phyloP scores from a whole-genome alignment of 2,329 filamentous ascomycete species.

The Pyrenophora tritici-repentis region DNA sequence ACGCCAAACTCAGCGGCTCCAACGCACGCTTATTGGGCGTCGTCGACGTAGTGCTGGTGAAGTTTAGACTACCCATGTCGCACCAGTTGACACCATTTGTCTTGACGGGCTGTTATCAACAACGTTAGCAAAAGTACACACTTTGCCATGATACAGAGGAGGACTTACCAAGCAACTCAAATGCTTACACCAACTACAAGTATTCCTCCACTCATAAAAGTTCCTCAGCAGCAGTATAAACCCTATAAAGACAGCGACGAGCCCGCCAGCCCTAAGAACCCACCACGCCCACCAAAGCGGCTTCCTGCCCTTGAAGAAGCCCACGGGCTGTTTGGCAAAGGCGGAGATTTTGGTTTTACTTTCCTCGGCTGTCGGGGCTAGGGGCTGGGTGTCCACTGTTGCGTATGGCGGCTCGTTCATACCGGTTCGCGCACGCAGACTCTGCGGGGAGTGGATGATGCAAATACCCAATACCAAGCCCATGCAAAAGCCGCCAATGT shows the following conservation, averaged over 20 bases:
- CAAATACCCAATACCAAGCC: conserved; percentile 85
- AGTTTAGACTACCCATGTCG: conserved; percentile 38
- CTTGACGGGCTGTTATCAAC: conserved; percentile 21
- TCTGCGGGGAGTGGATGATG: conserved; percentile 84
- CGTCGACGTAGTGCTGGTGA: conserved; percentile 13
- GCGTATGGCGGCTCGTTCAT: conserved; percentile 71
- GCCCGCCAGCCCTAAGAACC: conserved; percentile 76
- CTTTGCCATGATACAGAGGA: neutral
- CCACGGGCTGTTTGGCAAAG: conserved; percentile 58
- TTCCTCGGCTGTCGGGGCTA: conserved; percentile 21
- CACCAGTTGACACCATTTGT: conserved; percentile 44
- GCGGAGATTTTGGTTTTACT: conserved; percentile 37
- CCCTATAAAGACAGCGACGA: conserved; percentile 79
- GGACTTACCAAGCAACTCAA: conserved; percentile 84
- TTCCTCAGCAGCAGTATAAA: conserved; percentile 89
- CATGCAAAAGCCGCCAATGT: conserved; percentile 95
- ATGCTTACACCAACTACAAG: conserved; percentile 93
- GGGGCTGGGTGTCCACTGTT: conserved; percentile 56
- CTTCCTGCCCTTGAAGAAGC: conserved; percentile 91
- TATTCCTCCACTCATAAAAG: conserved; percentile 80
- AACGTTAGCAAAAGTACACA: conserved; percentile 3
- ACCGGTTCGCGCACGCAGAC: conserved; percentile 74
- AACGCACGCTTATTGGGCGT: conserved; percentile 10
- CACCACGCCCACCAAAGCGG: conserved; percentile 98
- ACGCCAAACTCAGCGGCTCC: conserved; percentile 1